Evolutionary conservation across 352 stramenopile genomes (phyloP), one percentile per base, ranked within the genome.

Genomic region (Phytopythium mirpurense): DNA sequence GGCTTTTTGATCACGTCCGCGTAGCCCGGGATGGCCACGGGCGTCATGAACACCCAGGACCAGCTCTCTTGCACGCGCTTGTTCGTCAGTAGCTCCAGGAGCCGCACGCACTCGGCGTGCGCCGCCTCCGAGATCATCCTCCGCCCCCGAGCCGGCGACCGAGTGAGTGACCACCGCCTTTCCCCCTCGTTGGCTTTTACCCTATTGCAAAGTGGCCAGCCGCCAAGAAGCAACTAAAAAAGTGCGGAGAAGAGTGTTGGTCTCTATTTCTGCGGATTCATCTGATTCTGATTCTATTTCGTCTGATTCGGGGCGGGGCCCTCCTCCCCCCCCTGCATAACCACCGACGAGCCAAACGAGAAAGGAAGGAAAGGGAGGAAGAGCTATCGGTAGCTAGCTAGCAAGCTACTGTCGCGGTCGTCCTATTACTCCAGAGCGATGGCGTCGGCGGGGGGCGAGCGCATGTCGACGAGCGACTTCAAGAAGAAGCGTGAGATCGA

Each of bases 401-500:
- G n/a, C n/a, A n/a, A n/a, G n/a, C n/a, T n/a, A n/a, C n/a, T n/a
- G n/a, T n/a, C n/a, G n/a, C n/a, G n/a, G n/a, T n/a, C n/a, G n/a
- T n/a, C n/a, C n/a, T n/a, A n/a, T n/a, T n/a, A n/a, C n/a, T n/a
- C n/a, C n/a, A n/a, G n/a, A 29, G 60, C 14, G 31, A 90, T 91
- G 80, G 72, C 80, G 63, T 81, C 70, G 15, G 69, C 71, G 3
- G 72, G 75, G 16, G 68, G 71, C 32, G 83, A 92, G 62, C 78
- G 83, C 52, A 65, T 94, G 68, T 90, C 78, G 9, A 83, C 55
- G 40, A 80, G 65, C 59, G 83, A 91, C 64, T 90, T 90, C 57
- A 88, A 90, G 68, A 90, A 92, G 71, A 92, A 96, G 72, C 71
- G 70, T 52, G 86, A 95, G 70, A 70, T 95, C 36, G 83, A 95